Conservation (phyloP, 305 asterid genomes). For the Fraxinus angustifolia region DNA sequence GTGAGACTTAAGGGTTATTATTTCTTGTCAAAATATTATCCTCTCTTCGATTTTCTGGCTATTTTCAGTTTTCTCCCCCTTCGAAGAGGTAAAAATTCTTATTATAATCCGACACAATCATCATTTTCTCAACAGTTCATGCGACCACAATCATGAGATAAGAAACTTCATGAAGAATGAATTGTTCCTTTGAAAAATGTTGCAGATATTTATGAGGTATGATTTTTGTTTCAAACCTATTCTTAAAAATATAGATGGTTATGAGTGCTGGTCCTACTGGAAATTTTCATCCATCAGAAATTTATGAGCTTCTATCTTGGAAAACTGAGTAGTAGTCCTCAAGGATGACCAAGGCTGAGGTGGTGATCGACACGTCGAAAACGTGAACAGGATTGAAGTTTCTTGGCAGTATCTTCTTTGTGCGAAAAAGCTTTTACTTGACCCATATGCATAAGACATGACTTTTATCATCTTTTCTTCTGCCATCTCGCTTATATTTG, state of each 20-base stretch:
- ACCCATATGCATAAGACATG: neutral
- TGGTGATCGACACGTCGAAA: neutral
- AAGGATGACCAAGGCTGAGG: neutral
- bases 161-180: slow-evolving; percentile 88
- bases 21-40: neutral
- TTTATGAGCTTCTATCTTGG: slow-evolving; percentile 77
- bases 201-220: slow-evolving; percentile 77
- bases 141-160: slow-evolving; percentile 83
- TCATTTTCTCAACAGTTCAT: slow-evolving; percentile 61
- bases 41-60: neutral
- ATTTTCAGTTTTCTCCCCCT: neutral
- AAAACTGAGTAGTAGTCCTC: slow-evolving; percentile 61
- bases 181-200: slow-evolving; percentile 58
- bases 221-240: slow-evolving; percentile 10
- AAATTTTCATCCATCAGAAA: slow-evolving; percentile 45
- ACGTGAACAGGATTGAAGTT: neutral
- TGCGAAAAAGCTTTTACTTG: neutral
- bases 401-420: neutral
- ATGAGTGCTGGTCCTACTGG: slow-evolving; percentile 24
- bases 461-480: neutral
- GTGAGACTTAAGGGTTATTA: slow-evolving; percentile 2
- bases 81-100: neutral
- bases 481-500: neutral
- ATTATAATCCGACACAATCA: slow-evolving; percentile 1
- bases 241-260: neutral